A percentile compares a stretch with the other conserved stretches of the same genome.
Evolutionary conservation across 345 rosid genomes (phyloP).

Genomic region (Lenwebbia sp.): DNA sequence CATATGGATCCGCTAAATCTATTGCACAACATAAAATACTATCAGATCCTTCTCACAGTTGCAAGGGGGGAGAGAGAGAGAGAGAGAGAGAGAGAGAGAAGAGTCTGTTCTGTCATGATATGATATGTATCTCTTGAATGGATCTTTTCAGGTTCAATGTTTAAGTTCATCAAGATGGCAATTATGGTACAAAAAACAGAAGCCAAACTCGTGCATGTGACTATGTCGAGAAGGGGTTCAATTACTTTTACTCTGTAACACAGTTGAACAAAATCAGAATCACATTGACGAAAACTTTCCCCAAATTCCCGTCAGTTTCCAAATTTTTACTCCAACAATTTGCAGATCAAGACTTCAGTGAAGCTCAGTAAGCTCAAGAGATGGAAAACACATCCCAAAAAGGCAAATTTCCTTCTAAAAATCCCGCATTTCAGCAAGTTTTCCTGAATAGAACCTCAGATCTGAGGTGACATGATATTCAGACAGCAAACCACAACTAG

Average conservation of each 20-base stretch:
- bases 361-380: background rate
- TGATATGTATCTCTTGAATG: background rate
- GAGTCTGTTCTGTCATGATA: background rate
- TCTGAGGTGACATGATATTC: constrained; percentile 8
- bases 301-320: background rate
- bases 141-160: background rate
- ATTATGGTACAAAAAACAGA: background rate
- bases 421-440: background rate
- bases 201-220: background rate
- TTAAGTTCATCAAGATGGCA: background rate
- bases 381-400: background rate
- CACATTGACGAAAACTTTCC: background rate
- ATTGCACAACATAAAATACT: background rate
- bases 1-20: background rate
- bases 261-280: background rate
- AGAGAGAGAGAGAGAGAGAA: background rate
- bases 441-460: constrained; percentile 12
- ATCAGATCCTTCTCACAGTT: background rate
- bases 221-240: background rate
- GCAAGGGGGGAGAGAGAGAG: background rate
- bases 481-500: background rate
- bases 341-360: background rate
- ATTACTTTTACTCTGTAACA: background rate
- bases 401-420: background rate
- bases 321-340: background rate